These are phyloP conservation scores for Corymbia maculata DNA, from an alignment of 345 rosid genomes.

Conservation along the genomic window DNA sequence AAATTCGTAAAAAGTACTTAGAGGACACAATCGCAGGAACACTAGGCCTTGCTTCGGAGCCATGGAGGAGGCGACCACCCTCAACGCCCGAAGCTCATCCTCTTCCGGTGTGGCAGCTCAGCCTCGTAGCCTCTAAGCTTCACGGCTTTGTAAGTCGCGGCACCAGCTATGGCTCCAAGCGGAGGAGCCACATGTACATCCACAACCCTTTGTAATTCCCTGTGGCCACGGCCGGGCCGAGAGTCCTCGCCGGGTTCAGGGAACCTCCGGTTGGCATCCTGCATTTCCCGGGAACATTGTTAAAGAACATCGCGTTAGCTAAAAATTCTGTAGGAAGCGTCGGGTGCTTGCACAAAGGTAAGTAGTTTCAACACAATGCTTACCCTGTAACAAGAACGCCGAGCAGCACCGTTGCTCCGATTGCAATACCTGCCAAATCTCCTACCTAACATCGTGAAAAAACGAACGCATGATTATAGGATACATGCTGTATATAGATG, in stretches of 20 bases:
- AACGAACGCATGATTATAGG: background rate
- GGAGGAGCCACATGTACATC: conserved; percentile 81
- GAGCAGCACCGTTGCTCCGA: conserved; percentile 3
- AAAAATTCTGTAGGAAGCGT: background rate
- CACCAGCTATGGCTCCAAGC: conserved; percentile 74
- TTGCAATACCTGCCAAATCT: conserved; percentile 6
- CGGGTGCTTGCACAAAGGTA: background rate
- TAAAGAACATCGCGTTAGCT: background rate
- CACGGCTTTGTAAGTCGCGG: conserved; percentile 53
- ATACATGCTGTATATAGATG: background rate
- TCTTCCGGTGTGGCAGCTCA: conserved; percentile 46
- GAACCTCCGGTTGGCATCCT: conserved; percentile 79
- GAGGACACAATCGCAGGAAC: background rate
- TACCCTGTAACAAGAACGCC: conserved; percentile 3
- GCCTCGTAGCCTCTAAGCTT: conserved; percentile 50
- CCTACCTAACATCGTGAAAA: background rate
- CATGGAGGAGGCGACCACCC: background rate
- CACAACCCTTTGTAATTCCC: conserved; percentile 63
- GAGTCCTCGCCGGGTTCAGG: conserved; percentile 61
- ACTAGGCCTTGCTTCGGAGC: background rate
- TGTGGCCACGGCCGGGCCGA: conserved; percentile 87
- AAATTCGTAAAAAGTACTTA: background rate
- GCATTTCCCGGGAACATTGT: background rate
- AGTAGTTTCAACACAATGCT: background rate
- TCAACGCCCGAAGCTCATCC: background rate